phyloP scores from a whole-genome alignment of 805 yeast genomes.

The Geotrichum ghanense region DNA sequence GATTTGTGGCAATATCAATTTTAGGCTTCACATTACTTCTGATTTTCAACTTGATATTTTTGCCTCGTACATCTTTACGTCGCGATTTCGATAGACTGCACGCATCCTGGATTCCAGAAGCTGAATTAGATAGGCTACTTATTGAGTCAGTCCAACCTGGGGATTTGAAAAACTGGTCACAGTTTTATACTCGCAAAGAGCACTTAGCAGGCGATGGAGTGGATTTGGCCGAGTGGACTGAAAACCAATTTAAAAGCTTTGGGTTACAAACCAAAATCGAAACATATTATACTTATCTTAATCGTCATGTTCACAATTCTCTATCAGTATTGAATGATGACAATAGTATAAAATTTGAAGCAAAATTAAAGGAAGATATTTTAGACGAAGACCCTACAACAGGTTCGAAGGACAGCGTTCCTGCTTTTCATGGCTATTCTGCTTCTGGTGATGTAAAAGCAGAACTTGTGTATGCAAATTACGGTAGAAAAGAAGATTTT shows the following conservation, averaged over 20 bases:
- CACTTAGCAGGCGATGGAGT: slow-evolving; percentile 41
- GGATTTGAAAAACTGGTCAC: slow-evolving; percentile 39
- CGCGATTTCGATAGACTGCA: slow-evolving; percentile 72
- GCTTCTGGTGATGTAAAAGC: slow-evolving; percentile 69
- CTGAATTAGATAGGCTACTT: slow-evolving; percentile 58
- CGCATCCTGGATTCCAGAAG: slow-evolving; percentile 48
- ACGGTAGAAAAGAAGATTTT: slow-evolving; percentile 54
- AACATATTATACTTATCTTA: slow-evolving; percentile 48
- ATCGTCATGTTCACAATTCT: slow-evolving; percentile 48
- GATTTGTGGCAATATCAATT: slow-evolving; percentile 23
- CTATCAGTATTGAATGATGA: slow-evolving; percentile 32
- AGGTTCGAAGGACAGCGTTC: slow-evolving; percentile 35
- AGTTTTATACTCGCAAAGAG: slow-evolving; percentile 39
- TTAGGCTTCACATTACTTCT: slow-evolving; percentile 42
- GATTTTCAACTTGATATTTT: slow-evolving; percentile 54
- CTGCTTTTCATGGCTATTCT: slow-evolving; percentile 68
- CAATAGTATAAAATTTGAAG: slow-evolving; percentile 33
- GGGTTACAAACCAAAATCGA: slow-evolving; percentile 47
- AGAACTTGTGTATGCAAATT: slow-evolving; percentile 53
- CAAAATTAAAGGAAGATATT: slow-evolving; percentile 42
- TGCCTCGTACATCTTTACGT: slow-evolving; percentile 75
- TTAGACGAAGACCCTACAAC: slow-evolving; percentile 44
- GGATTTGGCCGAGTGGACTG: slow-evolving; percentile 42
- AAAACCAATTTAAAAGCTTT: slow-evolving; percentile 42
- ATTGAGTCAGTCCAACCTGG: slow-evolving; percentile 31